Base-by-base conservation (phyloP, 2,329 filamentous ascomycete genomes). In the Hymenoscyphus linearis region DNA sequence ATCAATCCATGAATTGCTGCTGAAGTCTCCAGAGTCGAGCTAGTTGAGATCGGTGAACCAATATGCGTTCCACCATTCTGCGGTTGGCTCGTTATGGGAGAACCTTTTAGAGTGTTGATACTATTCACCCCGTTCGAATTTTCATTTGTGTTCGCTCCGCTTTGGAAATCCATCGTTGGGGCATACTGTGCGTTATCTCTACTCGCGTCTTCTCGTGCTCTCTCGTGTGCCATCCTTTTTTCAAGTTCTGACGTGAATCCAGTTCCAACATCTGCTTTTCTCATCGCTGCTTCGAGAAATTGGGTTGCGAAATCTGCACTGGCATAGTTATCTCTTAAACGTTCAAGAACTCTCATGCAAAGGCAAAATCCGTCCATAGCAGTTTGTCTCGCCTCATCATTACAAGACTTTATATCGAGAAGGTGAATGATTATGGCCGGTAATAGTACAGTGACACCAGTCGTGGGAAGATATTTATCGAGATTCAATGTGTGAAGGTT, bases 241-340 rank as follows among this genome's bases (percentile, higher is more conserved):
- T 50, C 44, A 25, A 50, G 18, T 50, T 50, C 44, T 25, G 18
- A 50, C 6, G 44, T 50, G 44, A 50, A 50, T 3, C 44, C 44
- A 13, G 22, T 12, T 50, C 44, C 70, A 64, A 95, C 92, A 60
- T 90, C 86, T 9, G 91, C 91, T 77, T 96, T 96, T 64, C 90
- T 87, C 65, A 96, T 89, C 0, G 92, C 91, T 1, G 92, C 91
- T 72, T 96, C 91, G n/a, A 97, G 81, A 78, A 97, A 97, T 2
- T 90, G 90, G 0, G 90, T 93, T n/a, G 91, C 92, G 70, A 95
- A 96, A 74, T 97, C 93, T n/a, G 93, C 93, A 0, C 93, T 92
- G 0, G 92, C 87, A 71, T 98, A 97, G 34, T 92, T 90, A 71
- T 96, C 91, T 40, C 92, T 86, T 18, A 98, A 81, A 65, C 88